Percentiles rank a stretch among this genome's conserved stretches.
Evolutionary conservation across 495 filamentous ascomycete genomes (phyloP).

Genomic region (Trichocladium antarcticum): DNA sequence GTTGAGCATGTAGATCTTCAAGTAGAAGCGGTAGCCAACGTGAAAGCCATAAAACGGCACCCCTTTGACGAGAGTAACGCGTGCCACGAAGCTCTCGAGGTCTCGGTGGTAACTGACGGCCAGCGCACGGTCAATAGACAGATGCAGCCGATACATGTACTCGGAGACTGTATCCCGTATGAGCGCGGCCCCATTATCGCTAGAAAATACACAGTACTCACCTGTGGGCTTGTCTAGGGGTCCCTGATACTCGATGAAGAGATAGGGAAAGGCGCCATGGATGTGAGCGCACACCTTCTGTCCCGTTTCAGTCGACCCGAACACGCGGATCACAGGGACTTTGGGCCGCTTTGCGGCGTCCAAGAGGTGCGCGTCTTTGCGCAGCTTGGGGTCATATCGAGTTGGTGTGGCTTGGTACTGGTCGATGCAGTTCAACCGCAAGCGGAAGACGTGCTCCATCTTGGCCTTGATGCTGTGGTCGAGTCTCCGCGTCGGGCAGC

Average conservation of each 20-base stretch:
- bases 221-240: slow-evolving; percentile 54
- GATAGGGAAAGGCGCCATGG: slow-evolving; percentile 89
- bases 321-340: slow-evolving; percentile 81
- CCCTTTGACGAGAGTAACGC: slow-evolving; percentile 85
- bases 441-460: slow-evolving; percentile 63
- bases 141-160: slow-evolving; percentile 60
- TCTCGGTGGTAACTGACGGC: slow-evolving; percentile 72
- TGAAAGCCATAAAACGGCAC: slow-evolving; percentile 91
- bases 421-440: slow-evolving; percentile 91
- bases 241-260: slow-evolving; percentile 80
- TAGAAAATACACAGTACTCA: slow-evolving; percentile 26
- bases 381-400: slow-evolving; percentile 69
- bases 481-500: background rate
- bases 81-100: slow-evolving; percentile 64
- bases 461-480: background rate
- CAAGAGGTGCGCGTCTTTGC: slow-evolving; percentile 40
- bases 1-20: slow-evolving; percentile 90
- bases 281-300: slow-evolving; percentile 96
- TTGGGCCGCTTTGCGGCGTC: slow-evolving; percentile 49
- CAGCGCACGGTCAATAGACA: slow-evolving; percentile 76
- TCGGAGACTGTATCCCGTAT: slow-evolving; percentile 30
- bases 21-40: slow-evolving; percentile 81
- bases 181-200: background rate
- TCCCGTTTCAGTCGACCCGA: slow-evolving; percentile 87
- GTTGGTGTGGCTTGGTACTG: slow-evolving; percentile 74